phyloP scores from a whole-genome alignment of 129 eudicot species.

The Calendula officinalis region DNA sequence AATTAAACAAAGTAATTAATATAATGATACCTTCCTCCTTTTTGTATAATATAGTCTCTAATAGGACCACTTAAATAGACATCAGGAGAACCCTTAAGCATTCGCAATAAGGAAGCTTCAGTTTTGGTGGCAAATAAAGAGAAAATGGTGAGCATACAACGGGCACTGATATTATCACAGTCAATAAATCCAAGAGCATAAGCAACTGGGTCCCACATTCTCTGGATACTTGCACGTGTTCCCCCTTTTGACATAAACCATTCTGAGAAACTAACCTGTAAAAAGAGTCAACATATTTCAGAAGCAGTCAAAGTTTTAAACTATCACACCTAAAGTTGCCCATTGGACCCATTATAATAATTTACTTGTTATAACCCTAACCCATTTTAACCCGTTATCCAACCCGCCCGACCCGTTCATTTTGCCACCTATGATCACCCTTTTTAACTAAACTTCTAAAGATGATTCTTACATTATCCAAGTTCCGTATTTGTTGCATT shows the following conservation, averaged over 20 bases:
- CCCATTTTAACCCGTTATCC: background rate
- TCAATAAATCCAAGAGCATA: constrained; percentile 96
- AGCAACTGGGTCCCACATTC: constrained; percentile 99
- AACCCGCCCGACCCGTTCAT: too few relatives aligned
- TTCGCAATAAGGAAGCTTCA: constrained; percentile 91
- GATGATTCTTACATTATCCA: constrained; percentile 75
- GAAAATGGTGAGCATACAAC: constrained; percentile 99
- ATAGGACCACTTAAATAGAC: constrained; percentile 96
- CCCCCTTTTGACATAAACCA: constrained; percentile 98
- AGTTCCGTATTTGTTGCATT: constrained; percentile 67
- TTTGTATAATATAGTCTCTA: constrained; percentile 68
- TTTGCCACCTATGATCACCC: too few relatives aligned
- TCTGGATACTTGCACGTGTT: constrained; percentile 76
- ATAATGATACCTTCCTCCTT: constrained; percentile 81
- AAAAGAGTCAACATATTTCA: constrained; percentile 2
- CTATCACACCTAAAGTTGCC: too few relatives aligned
- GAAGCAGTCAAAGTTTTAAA: too few relatives aligned
- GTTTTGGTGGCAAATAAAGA: constrained; percentile 97
- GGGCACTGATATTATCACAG: constrained; percentile 94
- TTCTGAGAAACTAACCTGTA: constrained; percentile 91
- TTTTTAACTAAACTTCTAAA: too few relatives aligned
- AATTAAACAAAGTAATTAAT: constrained; percentile 8
- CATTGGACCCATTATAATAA: background rate
- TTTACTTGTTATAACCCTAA: too few relatives aligned
- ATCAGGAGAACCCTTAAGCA: constrained; percentile 99